Conservation (phyloP, 768 basidiomycete species). For the Suillus sp. region DNA sequence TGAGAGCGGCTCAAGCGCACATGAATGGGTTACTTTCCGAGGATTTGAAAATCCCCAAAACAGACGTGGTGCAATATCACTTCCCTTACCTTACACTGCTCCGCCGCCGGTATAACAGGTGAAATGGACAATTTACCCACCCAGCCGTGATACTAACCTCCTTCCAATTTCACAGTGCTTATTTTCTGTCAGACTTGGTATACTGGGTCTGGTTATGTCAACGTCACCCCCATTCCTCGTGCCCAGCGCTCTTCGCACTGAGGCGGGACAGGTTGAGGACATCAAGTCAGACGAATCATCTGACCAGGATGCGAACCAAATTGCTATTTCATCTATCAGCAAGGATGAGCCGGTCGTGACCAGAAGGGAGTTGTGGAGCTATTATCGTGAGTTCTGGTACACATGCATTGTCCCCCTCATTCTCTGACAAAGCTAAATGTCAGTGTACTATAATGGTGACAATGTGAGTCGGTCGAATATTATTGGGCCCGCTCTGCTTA, state of each 20-base stretch:
- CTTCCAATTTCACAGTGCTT: neutral
- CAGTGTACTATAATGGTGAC: constrained; percentile 83
- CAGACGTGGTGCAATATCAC: neutral
- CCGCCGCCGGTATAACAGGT: too few relatives aligned
- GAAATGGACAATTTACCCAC: too few relatives aligned
- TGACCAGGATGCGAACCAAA: constrained; percentile 15
- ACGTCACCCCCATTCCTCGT: constrained; percentile 6
- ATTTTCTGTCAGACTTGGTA: neutral
- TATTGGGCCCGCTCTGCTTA: neutral
- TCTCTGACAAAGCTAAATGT: neutral
- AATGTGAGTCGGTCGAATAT: constrained; percentile 48
- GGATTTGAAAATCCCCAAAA: neutral
- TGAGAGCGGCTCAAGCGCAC: neutral
- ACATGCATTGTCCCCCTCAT: neutral
- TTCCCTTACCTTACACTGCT: neutral
- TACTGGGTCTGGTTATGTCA: constrained; percentile 19
- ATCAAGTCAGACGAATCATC: constrained; percentile 13
- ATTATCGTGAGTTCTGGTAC: constrained; percentile 58
- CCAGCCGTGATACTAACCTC: neutral
- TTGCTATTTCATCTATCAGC: constrained; percentile 43
- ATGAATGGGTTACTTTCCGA: neutral
- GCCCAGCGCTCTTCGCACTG: constrained; percentile 3
- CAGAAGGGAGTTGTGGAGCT: constrained; percentile 75
- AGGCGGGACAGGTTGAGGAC: constrained; percentile 15
- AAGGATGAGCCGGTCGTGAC: constrained; percentile 71